A percentile compares a stretch with the other conserved stretches of the same genome.
Evolutionary conservation across 1,284 basidiomycete genomes (phyloP).

Genomic region (Melanopsichium pennsylvanicum): DNA sequence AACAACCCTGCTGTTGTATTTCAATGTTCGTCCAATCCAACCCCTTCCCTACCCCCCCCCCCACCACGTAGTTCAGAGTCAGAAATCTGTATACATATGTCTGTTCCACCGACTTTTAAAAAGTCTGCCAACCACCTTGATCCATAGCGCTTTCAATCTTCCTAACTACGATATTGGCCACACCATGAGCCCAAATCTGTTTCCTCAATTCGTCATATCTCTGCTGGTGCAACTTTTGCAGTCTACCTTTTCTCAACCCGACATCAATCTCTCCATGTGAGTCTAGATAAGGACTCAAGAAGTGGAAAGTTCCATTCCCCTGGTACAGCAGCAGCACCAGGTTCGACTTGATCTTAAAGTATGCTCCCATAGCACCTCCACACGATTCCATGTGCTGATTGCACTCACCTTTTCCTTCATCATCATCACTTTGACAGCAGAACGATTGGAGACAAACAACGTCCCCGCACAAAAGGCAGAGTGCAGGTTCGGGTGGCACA

Average conservation of each 20-base stretch:
- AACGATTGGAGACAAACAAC: constrained; percentile 90
- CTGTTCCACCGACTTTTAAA: too few relatives aligned
- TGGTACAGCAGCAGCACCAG: constrained; percentile 90
- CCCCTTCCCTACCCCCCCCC: too few relatives aligned
- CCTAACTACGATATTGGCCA: constrained; percentile 88
- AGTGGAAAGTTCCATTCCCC: constrained; percentile 84
- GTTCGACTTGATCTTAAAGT: constrained; percentile 91
- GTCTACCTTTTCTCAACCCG: constrained; percentile 85
- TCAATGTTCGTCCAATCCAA: too few relatives aligned
- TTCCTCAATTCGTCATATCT: constrained; percentile 92
- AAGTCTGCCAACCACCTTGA: constrained; percentile 88
- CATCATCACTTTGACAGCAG: constrained; percentile 82
- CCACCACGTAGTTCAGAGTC: too few relatives aligned
- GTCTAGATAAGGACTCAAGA: constrained; percentile 87
- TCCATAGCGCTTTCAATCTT: constrained; percentile 81
- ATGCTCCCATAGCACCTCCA: constrained; percentile 85
- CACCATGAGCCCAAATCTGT: constrained; percentile 86
- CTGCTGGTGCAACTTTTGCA: constrained; percentile 84
- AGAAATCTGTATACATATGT: too few relatives aligned
- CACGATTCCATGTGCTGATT: constrained; percentile 96
- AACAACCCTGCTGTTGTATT: too few relatives aligned
- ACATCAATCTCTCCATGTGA: constrained; percentile 92
- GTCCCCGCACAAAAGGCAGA: constrained; percentile 89
- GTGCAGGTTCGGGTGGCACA: constrained; percentile 83
- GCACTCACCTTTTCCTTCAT: constrained; percentile 76